Evolutionary conservation across 306 rosid genomes (phyloP), one percentile per base, ranked within the genome.

Genomic region (Adenanthera pavonina): DNA sequence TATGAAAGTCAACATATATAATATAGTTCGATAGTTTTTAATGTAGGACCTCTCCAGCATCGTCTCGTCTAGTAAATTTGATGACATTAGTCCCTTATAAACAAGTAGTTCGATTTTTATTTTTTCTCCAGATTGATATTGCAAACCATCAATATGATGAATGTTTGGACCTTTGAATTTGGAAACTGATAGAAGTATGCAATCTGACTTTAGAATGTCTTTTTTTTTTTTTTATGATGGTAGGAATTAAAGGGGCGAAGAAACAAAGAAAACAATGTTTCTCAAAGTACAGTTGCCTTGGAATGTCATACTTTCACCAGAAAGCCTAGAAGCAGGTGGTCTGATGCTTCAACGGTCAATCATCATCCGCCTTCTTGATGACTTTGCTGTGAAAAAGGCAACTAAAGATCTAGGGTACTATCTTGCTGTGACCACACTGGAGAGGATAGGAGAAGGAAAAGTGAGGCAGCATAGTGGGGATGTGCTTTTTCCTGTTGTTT

Each of bases 291-390:
- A 92, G 88, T 77, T 93, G 64, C 85, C 89, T 0, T 89, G 92
- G 97, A 95, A 95, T 80, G 97, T 93, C 46, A 86, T 92, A 69
- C 89, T 93, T 75, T 82, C 93, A 57, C 85, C 99, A 4, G 93
- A 93, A 68, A 85, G 80, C 83, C 80, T 93, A 71, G 90, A 90
- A 53, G 88, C 80, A 5, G 88, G 87, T 5, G 89, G 96, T 68
- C 68, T 90, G 78, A 85, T 89, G 92, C 98, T 95, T 71, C 96
- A 91, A 57, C 81, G 89, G 82, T 74, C 92, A 30, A 93, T 95
- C 43, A 60, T 89, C 7, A 49, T 84, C 20, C 89, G 90, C 20
- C 91, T 95, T 38, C 66, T 93, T 65, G 87, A 82, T 33, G 93
- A 91, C 46, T 93, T 95, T 83, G 84, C 99, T 10, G 74, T 69